Conservation (phyloP, 768 basidiomycete species). For the Russula olivacea region DNA sequence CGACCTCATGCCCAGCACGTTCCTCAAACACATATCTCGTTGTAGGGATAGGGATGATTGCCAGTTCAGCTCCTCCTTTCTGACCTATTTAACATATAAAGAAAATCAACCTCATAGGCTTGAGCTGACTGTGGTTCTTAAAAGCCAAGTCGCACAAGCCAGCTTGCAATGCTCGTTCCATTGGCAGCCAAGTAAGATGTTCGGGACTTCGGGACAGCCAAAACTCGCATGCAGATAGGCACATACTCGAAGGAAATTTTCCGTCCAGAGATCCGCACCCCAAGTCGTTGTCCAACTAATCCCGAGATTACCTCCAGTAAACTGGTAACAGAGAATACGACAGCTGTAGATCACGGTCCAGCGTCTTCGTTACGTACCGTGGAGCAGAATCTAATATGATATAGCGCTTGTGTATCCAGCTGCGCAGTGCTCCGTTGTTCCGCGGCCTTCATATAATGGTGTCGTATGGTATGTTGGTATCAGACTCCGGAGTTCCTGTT, state of each 20-base stretch:
- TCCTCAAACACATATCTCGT: not conserved
- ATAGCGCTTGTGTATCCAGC: not conserved
- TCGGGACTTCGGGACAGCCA: not conserved
- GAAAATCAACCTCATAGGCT: too few species aligned
- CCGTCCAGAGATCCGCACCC: not conserved
- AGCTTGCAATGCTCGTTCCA: not conserved
- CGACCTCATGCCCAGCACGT: not conserved
- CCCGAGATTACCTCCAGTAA: not conserved
- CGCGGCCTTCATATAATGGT: too few species aligned
- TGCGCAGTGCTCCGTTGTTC: not conserved
- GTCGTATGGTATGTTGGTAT: too few species aligned
- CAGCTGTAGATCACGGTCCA: not conserved
- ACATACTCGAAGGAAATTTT: not conserved
- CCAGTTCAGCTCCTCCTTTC: too few species aligned
- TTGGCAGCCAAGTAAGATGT: not conserved
- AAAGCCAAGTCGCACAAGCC: not conserved
- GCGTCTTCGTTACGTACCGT: not conserved
- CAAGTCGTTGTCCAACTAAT: not conserved
- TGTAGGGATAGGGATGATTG: too few species aligned
- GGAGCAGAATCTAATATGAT: not conserved
- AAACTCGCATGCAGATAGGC: not conserved
- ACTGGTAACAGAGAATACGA: not conserved
- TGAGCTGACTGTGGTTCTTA: too few species aligned
- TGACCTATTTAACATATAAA: too few species aligned
- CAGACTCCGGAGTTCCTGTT: too few species aligned